These are phyloP conservation scores for Blastobotrys capitulatus DNA, from an alignment of 1,139 yeast genomes.

Conservation along the genomic window DNA sequence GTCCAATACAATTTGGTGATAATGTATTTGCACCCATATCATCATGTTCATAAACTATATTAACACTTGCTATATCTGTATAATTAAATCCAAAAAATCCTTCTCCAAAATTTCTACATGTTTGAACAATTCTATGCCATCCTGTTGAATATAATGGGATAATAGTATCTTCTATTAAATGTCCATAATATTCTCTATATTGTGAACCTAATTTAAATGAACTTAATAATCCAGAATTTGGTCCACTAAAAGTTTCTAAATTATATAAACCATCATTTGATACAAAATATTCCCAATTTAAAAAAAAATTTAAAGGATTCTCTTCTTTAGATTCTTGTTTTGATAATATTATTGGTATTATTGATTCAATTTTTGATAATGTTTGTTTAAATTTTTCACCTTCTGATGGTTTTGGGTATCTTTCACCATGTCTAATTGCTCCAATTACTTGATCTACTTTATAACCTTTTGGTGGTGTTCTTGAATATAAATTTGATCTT, in stretches of 20 bases:
- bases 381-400: slow-evolving; percentile 10
- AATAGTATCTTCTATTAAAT: slow-evolving; percentile 33
- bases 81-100: slow-evolving; percentile 40
- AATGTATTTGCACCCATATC: slow-evolving; percentile 39
- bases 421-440: slow-evolving; percentile 65
- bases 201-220: slow-evolving; percentile 31
- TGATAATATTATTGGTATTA: neutral
- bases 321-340: neutral
- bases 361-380: neutral
- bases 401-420: slow-evolving; percentile 43
- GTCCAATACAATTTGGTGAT: slow-evolving; percentile 28
- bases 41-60: slow-evolving; percentile 35
- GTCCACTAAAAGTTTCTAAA: slow-evolving; percentile 32
- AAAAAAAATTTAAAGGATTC: slow-evolving; percentile 36
- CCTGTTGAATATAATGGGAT: slow-evolving; percentile 35
- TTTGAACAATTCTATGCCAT: slow-evolving; percentile 37
- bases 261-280: slow-evolving; percentile 26
- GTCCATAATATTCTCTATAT: slow-evolving; percentile 34
- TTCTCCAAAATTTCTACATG: slow-evolving; percentile 37
- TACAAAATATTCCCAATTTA: slow-evolving; percentile 35
- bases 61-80: slow-evolving; percentile 32
- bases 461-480: slow-evolving; percentile 44
- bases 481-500: too few species aligned
- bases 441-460: slow-evolving; percentile 58
- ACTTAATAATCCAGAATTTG: slow-evolving; percentile 34